Conservation (phyloP, 2,329 filamentous ascomycete species). For the Samsoniella hepiali region DNA sequence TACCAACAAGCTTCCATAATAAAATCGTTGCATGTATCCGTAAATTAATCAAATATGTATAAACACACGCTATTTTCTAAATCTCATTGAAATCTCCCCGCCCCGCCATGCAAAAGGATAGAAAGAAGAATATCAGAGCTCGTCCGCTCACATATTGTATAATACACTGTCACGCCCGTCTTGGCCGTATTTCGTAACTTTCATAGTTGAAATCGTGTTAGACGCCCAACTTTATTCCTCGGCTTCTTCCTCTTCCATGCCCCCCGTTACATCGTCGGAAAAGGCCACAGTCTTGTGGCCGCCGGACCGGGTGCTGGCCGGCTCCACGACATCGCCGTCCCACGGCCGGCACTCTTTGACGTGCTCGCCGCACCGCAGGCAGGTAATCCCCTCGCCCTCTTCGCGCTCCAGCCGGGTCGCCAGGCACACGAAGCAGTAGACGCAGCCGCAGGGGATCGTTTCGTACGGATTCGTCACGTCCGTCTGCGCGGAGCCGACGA, state of each 20-base stretch:
- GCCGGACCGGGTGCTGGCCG: conserved; percentile 38
- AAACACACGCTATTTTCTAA: background rate
- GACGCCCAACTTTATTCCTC: background rate
- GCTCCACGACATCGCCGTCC: conserved; percentile 81
- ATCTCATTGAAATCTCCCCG: background rate
- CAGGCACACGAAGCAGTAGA: conserved; percentile 97
- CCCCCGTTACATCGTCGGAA: conserved; percentile 49
- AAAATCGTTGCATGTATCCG: background rate
- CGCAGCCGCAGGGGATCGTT: conserved; percentile 79
- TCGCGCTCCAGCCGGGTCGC: conserved; percentile 85
- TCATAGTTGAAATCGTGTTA: background rate
- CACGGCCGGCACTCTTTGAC: conserved; percentile 87
- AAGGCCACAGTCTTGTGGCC: conserved; percentile 60
- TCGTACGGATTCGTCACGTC: conserved; percentile 97
- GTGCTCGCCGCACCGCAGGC: conserved; percentile 79
- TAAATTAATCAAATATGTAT: background rate
- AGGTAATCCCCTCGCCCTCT: conserved; percentile 91
- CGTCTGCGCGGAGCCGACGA: conserved; percentile 83
- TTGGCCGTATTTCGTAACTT: conserved; percentile 5
- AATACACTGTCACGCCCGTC: conserved; percentile 6
- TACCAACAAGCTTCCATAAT: background rate
- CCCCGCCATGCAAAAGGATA: conserved; percentile 12
- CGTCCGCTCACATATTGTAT: background rate
- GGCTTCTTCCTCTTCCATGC: conserved; percentile 25
- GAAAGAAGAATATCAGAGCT: background rate